Percentiles rank a stretch among this genome's conserved stretches.
Conservation (phyloP, 2,329 filamentous ascomycete species). For the Ophiostoma perfectum region DNA sequence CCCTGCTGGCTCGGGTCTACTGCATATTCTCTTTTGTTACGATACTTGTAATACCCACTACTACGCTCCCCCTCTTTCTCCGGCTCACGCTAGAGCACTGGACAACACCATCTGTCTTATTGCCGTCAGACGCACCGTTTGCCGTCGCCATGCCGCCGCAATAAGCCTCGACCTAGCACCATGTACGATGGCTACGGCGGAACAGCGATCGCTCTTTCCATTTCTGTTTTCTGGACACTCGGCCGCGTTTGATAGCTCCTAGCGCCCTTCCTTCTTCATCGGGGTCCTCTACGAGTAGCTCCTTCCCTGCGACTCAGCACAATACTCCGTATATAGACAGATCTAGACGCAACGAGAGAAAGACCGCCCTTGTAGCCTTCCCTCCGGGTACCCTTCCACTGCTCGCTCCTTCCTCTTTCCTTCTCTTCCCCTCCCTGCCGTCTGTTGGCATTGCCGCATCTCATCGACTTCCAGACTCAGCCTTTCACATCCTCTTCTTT, state of each 20-base stretch:
- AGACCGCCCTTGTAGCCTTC: too few species aligned
- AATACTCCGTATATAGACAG: too few species aligned
- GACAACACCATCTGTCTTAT: neutral
- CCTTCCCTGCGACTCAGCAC: too few species aligned
- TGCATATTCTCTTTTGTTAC: neutral
- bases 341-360: too few species aligned
- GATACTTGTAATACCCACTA: neutral
- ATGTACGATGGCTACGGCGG: neutral
- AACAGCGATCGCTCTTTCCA: neutral
- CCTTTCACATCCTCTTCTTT: neutral
- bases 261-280: neutral
- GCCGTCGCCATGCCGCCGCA: neutral
- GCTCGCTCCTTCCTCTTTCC: neutral
- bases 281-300: neutral
- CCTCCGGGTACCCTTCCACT: too few species aligned
- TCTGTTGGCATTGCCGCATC: neutral
- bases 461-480: neutral
- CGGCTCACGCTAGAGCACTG: neutral
- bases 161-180: too few species aligned
- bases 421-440: neutral
- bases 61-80: neutral
- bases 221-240: neutral
- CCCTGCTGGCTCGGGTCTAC: too few species aligned
- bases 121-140: constrained; percentile 10
- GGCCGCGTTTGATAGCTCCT: neutral